Base-by-base conservation (phyloP, 1,284 basidiomycete species). In the Mycosarcoma maydis region DNA sequence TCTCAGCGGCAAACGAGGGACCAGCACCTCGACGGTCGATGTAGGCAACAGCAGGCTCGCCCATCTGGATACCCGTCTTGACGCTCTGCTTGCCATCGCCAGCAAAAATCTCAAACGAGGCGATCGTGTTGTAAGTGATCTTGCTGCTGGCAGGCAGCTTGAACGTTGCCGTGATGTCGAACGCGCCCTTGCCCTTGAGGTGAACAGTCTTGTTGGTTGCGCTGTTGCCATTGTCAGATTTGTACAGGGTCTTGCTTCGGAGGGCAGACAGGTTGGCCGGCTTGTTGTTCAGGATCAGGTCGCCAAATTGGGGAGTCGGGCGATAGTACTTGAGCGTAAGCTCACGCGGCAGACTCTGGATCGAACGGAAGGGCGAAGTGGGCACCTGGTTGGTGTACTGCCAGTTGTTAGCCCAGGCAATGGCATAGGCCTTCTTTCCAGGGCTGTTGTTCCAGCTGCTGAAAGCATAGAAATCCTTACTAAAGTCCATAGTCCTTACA, bases 401-500 rank as follows among this genome's bases (percentile, higher is more conserved):
- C 83, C 82, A 83, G 73, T 84, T 84, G 68, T 68, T 78, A 24
- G 83, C 83, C 84, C 84, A 84, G 4, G 71, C 78, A 23, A 83
- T 80, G 23, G 68, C 74, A 49, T 83, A 71, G 16, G 79, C 60
- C 47, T 70, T 58, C 39, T 73, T 62, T 29, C 64, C 49, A 16
- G 72, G 68, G 9, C 67, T 65, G 40, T 78, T 79, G 60, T 73
- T 73, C 74, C 80, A 84, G 64, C 82, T 83, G 62, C 83, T 81
- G 17, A 81, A 82, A 13, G 83, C 83, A 64, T 84, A 84, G 39
- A 78, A 82, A 75, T 84, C 84, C 64, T 83, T 83, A 48, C 65
- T 82, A 53, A 83, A 84, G 60, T 84, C 82, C 43, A 73, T 67
- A 27, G 81, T 68, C 19, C 77, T 66, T 6, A 80, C 71, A 3